These are phyloP conservation scores for Dendrobium officinale DNA, from an alignment of 106 monocot genomes.

Conservation along the genomic window DNA sequence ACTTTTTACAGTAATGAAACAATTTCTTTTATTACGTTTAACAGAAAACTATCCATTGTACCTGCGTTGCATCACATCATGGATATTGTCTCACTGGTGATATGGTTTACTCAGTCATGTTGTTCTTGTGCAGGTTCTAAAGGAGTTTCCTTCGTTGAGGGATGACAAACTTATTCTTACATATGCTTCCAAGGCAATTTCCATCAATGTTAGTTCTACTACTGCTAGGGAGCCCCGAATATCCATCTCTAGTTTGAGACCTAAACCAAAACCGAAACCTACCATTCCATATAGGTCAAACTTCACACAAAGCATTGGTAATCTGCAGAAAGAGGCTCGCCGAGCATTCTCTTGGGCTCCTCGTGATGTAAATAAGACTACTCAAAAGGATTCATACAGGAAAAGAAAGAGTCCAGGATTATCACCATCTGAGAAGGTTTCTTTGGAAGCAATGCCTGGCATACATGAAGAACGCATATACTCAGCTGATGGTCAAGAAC, in stretches of 20 bases:
- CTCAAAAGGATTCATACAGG: slow-evolving; percentile 45
- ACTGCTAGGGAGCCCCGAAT: slow-evolving; percentile 61
- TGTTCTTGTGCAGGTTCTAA: slow-evolving; percentile 59
- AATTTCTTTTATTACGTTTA: background rate
- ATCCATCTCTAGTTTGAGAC: slow-evolving; percentile 45
- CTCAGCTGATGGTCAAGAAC: slow-evolving; percentile 63
- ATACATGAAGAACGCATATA: slow-evolving; percentile 52
- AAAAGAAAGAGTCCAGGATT: slow-evolving; percentile 83
- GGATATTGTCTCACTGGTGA: too few relatives aligned
- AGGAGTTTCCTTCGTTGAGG: slow-evolving; percentile 84
- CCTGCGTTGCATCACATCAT: background rate
- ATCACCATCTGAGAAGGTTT: slow-evolving; percentile 40
- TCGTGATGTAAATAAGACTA: slow-evolving; percentile 58
- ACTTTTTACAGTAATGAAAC: background rate
- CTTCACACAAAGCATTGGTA: slow-evolving; percentile 64
- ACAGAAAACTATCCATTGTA: background rate
- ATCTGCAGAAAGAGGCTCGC: slow-evolving; percentile 84
- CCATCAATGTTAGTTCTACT: slow-evolving; percentile 51
- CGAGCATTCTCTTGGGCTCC: slow-evolving; percentile 85
- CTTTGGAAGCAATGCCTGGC: slow-evolving; percentile 56
- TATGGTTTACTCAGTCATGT: background rate
- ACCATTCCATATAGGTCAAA: slow-evolving; percentile 37
- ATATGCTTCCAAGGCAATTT: slow-evolving; percentile 83
- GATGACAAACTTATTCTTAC: slow-evolving; percentile 62
- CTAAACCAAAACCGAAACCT: slow-evolving; percentile 62